Evolutionary conservation across 2,329 filamentous ascomycete genomes (phyloP).

Genomic region (Seiridium cupressi): DNA sequence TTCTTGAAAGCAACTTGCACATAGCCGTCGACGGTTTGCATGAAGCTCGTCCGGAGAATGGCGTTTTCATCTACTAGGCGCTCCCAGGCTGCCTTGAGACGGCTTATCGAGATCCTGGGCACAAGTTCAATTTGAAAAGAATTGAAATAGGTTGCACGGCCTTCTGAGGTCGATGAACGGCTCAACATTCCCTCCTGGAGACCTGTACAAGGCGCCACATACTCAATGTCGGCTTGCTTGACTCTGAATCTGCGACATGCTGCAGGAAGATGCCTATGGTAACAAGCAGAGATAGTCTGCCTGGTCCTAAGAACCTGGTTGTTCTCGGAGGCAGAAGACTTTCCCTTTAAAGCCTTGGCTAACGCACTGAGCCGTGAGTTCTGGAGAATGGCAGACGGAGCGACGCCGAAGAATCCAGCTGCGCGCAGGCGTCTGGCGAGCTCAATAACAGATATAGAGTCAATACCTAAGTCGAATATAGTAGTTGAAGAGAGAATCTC

Average conservation of each 20-base stretch:
- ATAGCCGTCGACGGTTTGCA: slow-evolving; percentile 71
- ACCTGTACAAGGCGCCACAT: slow-evolving; percentile 78
- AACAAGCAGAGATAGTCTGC: slow-evolving; percentile 62
- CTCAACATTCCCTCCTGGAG: slow-evolving; percentile 86
- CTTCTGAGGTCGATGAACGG: slow-evolving; percentile 55
- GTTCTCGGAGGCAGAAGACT: slow-evolving; percentile 6
- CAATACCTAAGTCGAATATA: slow-evolving; percentile 82
- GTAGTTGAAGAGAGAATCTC: slow-evolving; percentile 57
- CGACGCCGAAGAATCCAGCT: slow-evolving; percentile 58
- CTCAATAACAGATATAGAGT: slow-evolving; percentile 80
- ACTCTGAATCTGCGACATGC: slow-evolving; percentile 54
- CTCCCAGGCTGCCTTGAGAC: slow-evolving; percentile 58
- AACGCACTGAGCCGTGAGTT: slow-evolving; percentile 52
- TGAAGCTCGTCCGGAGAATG: slow-evolving; percentile 71
- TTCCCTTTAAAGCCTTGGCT: slow-evolving; percentile 30
- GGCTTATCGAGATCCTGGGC: slow-evolving; percentile 37
- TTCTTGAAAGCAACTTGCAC: slow-evolving; percentile 66
- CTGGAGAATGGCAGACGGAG: slow-evolving; percentile 66
- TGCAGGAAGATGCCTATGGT: slow-evolving; percentile 55
- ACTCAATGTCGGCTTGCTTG: slow-evolving; percentile 57
- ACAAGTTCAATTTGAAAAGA: slow-evolving; percentile 62
- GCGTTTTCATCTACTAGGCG: slow-evolving; percentile 50
- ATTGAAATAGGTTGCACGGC: slow-evolving; percentile 70
- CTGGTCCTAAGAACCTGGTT: slow-evolving; percentile 44
- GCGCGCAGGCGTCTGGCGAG: slow-evolving; percentile 64